These are phyloP conservation scores for Lactifluus pinguis DNA, from an alignment of 768 basidiomycete genomes.

Conservation along the genomic window DNA sequence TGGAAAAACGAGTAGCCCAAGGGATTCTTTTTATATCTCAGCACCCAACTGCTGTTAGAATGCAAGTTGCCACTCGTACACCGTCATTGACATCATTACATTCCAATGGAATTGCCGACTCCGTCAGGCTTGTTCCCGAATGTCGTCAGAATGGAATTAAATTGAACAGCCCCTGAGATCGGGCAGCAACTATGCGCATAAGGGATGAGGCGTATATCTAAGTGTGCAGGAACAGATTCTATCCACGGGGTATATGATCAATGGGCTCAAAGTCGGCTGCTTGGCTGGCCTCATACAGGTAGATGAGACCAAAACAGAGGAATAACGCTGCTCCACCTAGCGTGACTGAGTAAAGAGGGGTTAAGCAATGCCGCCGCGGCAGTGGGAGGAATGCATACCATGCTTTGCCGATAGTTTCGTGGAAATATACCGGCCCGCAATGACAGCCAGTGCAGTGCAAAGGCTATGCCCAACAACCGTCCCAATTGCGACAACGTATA, in stretches of 20 bases:
- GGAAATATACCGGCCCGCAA: constrained; percentile 89
- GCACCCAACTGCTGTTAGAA: neutral
- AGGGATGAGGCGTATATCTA: neutral
- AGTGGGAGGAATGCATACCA: constrained; percentile 39
- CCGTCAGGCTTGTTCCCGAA: neutral
- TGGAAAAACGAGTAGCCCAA: neutral
- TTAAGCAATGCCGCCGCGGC: neutral
- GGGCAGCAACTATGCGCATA: neutral
- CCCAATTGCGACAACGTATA: constrained; percentile 83
- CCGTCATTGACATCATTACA: neutral
- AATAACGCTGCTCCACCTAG: constrained; percentile 18
- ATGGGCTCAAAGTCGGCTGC: constrained; percentile 14
- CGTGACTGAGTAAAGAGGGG: constrained; percentile 12
- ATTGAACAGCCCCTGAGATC: neutral
- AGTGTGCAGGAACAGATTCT: neutral
- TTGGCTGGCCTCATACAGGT: constrained; percentile 15
- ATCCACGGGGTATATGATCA: constrained; percentile 14
- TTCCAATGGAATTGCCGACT: neutral
- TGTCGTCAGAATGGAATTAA: neutral
- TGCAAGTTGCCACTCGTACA: neutral
- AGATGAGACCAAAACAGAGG: constrained; percentile 17
- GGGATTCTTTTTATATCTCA: neutral
- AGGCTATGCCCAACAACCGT: constrained; percentile 82
- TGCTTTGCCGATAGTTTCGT: constrained; percentile 94
- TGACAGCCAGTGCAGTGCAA: constrained; percentile 83